Base-by-base conservation (phyloP, 192 early-diverging fungal species). In the Coemansia sp. region DNA sequence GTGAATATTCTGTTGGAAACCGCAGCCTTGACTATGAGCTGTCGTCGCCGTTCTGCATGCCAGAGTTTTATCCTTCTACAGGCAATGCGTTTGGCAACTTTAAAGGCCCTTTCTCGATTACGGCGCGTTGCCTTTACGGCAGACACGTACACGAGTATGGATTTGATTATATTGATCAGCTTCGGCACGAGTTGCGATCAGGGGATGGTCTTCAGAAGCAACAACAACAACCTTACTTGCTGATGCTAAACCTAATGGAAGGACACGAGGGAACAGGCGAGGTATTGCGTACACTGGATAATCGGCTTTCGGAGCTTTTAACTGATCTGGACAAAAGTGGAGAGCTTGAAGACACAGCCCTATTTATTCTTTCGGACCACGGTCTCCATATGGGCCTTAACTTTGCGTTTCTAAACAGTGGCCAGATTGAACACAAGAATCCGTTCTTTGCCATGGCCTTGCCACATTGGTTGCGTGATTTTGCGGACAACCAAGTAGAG, bases 71-170 rank as follows among this genome's bases (percentile, higher is more conserved):
- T 22, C 75, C 82, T 0, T 36, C 70, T 20, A 57, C 61, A 1
- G 83, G 80, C 23, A 84, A 84, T 54, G 61, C 84, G 7, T 87
- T 75, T 69, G 80, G 83, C 6, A 87, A 87, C 63, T 87, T 80
- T 32, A 80, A 80, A 54, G 78, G 78, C 4, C 72, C 78, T 2
- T 66, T 66, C 54, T 80, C 78, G 1, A 69, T 80, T 0, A 61
- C 22, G n/a, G 72, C 78, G 1, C 78, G 69, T 17, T 80, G 78
- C 19, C 63, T 80, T 0, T 80, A 75, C 42, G 78, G 78, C 1
- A 56, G 78, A 7, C 59, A 80, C 27, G 65, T 80, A 11, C 78
- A 80, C 22, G 78, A 80, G 3, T 80, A 63, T 61, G 78, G 66
- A 22, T 72, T 80, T 56, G 78, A 75, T 30, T 80, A 80, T 31